Evolutionary conservation across 305 asterid species (phyloP).

Genomic region (Vinca major): DNA sequence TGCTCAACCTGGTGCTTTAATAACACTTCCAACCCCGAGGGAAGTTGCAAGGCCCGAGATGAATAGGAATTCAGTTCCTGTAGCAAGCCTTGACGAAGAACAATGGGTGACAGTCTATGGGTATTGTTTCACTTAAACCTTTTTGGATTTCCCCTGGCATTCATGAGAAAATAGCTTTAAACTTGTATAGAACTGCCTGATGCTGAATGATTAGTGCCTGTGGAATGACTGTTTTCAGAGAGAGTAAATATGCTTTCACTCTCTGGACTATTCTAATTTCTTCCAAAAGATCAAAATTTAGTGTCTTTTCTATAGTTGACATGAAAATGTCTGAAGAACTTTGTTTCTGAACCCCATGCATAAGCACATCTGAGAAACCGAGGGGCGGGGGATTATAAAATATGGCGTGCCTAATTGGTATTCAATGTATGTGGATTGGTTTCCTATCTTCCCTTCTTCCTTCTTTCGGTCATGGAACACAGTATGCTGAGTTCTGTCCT

Average conservation of each 20-base stretch:
- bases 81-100: slow-evolving; percentile 67
- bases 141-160: not conserved
- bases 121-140: slow-evolving; percentile 28
- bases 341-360: not conserved
- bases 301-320: not conserved
- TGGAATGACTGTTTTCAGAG: not conserved
- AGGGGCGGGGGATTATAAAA: not conserved
- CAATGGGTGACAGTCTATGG: slow-evolving; percentile 98
- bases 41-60: slow-evolving; percentile 94
- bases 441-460: not conserved
- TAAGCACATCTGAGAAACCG: not conserved
- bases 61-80: slow-evolving; percentile 50
- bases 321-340: not conserved
- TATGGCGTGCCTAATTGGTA: not conserved
- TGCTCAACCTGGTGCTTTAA: slow-evolving; percentile 76
- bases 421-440: not conserved
- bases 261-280: not conserved
- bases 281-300: not conserved
- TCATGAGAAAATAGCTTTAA: not conserved
- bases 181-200: not conserved
- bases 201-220: not conserved
- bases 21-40: slow-evolving; percentile 76
- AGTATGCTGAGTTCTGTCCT: not conserved
- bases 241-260: not conserved
- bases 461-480: not conserved